Percentiles rank a stretch among this genome's conserved stretches.
Evolutionary conservation across 805 yeast species (phyloP).

Genomic region (Starmerella floricola): DNA sequence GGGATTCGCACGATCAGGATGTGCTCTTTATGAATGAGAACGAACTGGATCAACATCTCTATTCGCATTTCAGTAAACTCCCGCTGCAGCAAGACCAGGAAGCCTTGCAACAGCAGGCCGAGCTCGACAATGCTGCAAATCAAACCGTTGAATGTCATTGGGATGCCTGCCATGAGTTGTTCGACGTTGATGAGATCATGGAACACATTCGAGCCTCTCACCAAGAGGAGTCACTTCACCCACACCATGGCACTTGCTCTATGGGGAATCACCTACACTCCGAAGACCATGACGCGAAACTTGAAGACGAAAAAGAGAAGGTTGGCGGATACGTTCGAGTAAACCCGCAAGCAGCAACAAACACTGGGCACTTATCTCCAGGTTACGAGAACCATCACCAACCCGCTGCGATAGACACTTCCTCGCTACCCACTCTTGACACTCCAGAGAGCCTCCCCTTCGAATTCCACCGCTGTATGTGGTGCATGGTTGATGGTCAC

Average conservation of each 20-base stretch:
- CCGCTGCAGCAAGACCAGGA: constrained; percentile 1
- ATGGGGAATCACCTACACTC: not conserved
- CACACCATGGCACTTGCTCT: constrained; percentile 19
- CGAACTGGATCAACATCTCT: constrained; percentile 26
- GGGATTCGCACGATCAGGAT: constrained; percentile 28
- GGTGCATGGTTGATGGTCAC: constrained; percentile 19
- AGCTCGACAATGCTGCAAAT: not conserved
- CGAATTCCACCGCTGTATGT: constrained; percentile 14
- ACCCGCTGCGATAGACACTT: constrained; percentile 13
- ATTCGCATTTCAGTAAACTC: constrained; percentile 16
- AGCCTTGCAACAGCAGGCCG: not conserved
- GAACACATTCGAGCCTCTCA: constrained; percentile 21
- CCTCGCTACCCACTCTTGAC: constrained; percentile 11
- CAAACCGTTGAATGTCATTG: constrained; percentile 29
- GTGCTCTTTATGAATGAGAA: constrained; percentile 23
- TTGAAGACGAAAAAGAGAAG: too few species aligned
- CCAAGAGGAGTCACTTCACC: constrained; percentile 24
- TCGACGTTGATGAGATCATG: constrained; percentile 24
- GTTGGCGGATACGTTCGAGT: too few species aligned
- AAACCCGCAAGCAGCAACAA: too few species aligned
- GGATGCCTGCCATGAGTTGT: constrained; percentile 31
- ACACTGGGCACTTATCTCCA: too few species aligned
- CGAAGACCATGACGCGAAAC: not conserved
- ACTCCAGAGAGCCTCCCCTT: constrained; percentile 5
- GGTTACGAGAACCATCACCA: too few species aligned